Evolutionary conservation across 257 asterid genomes (phyloP).

Genomic region (Fraxinus quadrangulata): DNA sequence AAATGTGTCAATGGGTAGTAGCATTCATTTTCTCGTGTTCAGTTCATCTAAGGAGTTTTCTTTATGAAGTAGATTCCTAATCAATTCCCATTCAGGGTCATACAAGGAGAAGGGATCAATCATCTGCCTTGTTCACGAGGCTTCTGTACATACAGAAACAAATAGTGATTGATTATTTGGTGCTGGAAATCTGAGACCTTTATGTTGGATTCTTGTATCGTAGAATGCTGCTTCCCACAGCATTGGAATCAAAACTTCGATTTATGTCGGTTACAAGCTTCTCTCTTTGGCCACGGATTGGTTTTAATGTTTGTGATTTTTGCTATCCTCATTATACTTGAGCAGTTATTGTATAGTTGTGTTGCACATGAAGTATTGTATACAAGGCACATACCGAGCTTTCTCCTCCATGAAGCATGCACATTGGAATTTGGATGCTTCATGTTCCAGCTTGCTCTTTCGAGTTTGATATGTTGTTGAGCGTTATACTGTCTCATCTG

Average conservation of each 20-base stretch:
- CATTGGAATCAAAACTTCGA: slow-evolving; percentile 13
- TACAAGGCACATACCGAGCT: slow-evolving; percentile 17
- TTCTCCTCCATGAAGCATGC: slow-evolving; percentile 23
- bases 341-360: slow-evolving; percentile 33
- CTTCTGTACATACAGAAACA: background rate
- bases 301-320: slow-evolving; percentile 15
- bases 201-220: slow-evolving; percentile 16
- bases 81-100: background rate
- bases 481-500: slow-evolving; percentile 23
- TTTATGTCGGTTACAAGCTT: slow-evolving; percentile 22
- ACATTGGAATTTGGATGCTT: slow-evolving; percentile 29
- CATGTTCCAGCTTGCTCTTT: slow-evolving; percentile 17
- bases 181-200: slow-evolving; percentile 6
- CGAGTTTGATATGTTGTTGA: slow-evolving; percentile 18
- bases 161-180: slow-evolving; percentile 6
- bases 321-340: background rate
- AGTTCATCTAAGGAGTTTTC: slow-evolving; percentile 17
- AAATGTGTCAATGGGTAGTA: slow-evolving; percentile 42
- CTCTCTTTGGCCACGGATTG: slow-evolving; percentile 14
- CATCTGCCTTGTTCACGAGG: background rate
- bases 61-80: slow-evolving; percentile 1
- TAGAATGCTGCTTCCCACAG: slow-evolving; percentile 4
- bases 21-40: background rate
- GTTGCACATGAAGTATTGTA: slow-evolving; percentile 16
- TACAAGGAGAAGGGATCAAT: background rate